Base-by-base conservation (phyloP, 2,329 filamentous ascomycete genomes). In the Sodiomyces alkalinus region DNA sequence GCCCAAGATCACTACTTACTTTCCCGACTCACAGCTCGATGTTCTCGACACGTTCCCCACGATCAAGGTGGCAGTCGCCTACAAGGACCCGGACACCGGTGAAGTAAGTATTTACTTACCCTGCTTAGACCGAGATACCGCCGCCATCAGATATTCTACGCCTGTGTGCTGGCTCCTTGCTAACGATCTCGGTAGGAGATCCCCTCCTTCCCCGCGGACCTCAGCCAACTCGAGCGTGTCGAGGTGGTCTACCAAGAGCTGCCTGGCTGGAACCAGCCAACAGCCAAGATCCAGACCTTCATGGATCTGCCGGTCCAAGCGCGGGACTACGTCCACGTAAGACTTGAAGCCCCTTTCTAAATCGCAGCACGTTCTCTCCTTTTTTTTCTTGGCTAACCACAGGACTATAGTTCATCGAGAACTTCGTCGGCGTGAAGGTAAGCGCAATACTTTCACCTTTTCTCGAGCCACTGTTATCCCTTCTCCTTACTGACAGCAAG, bases 11-110 rank as follows among this genome's bases (percentile, higher is more conserved):
- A 80, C 55, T 63, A 75, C 55, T 80, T 21, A 29, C 11, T 48
- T 61, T 45, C 62, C 62, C 25, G 39, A 49, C 32, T 45, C 45
- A 34, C 35, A 48, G 51, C 63, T 80, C 14, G 75, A 81, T 41
- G 64, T 83, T 20, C 62, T 85, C 11, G 79, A 85, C 47, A 68
- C 68, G 18, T 83, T 92, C 47, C 61, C 68, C 7, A 74, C 72
- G 43, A 67, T 92, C 53, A 80, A 85, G 50, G 62, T 81, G 28
- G 79, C 78, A 12, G 68, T 78, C 10, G 73, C 69, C 3, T 92
- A 92, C 20, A 28, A 28, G 27, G 27, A 22, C 26, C 19, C 27
- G 18, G 20, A 28, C 13, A 28, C 19, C 26, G n/a, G n/a, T n/a
- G n/a, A n/a, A n/a, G n/a, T n/a, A n/a, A n/a, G n/a, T n/a, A n/a